Evolutionary conservation across 352 stramenopile species (phyloP).

Genomic region (Globisporangium cylindrosporum): DNA sequence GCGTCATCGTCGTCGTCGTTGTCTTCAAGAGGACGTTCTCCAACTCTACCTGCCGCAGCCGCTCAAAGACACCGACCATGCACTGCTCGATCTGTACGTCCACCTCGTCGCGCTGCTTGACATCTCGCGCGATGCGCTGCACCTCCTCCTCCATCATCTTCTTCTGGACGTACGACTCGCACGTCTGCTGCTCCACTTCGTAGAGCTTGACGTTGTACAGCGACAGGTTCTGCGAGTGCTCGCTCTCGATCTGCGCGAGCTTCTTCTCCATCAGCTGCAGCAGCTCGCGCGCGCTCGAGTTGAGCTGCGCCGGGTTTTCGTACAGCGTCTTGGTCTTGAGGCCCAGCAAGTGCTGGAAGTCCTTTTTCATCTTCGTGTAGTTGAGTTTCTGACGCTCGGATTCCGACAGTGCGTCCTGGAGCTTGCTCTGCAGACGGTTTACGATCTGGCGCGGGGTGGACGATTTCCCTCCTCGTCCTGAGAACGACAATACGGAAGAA

Average conservation of each 20-base stretch:
- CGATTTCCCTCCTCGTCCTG: not conserved
- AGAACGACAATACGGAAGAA: not conserved
- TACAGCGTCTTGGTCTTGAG: constrained; percentile 44
- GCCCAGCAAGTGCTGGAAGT: constrained; percentile 41
- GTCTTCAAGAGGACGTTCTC: constrained; percentile 44
- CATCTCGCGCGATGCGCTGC: constrained; percentile 33
- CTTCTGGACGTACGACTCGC: constrained; percentile 48
- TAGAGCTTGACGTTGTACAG: constrained; percentile 53
- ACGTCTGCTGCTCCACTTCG: constrained; percentile 49
- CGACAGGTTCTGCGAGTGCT: constrained; percentile 33
- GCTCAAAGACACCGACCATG: constrained; percentile 51
- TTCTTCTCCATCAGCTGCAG: constrained; percentile 43
- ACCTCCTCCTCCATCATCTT: constrained; percentile 45
- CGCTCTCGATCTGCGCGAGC: constrained; percentile 35
- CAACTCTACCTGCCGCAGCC: constrained; percentile 44
- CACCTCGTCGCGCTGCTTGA: constrained; percentile 43
- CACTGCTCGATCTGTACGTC: constrained; percentile 56
- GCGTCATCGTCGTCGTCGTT: not conserved
- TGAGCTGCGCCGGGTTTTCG: constrained; percentile 30
- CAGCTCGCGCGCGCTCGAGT: constrained; percentile 31
- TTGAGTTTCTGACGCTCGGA: constrained; percentile 39
- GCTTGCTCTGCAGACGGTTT: constrained; percentile 32
- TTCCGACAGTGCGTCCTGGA: constrained; percentile 40
- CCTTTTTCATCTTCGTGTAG: constrained; percentile 45
- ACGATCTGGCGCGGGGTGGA: constrained; percentile 21